These are phyloP conservation scores for Phoenix roebelenii DNA, from an alignment of 176 grass and related monocot genomes.

Conservation along the genomic window DNA sequence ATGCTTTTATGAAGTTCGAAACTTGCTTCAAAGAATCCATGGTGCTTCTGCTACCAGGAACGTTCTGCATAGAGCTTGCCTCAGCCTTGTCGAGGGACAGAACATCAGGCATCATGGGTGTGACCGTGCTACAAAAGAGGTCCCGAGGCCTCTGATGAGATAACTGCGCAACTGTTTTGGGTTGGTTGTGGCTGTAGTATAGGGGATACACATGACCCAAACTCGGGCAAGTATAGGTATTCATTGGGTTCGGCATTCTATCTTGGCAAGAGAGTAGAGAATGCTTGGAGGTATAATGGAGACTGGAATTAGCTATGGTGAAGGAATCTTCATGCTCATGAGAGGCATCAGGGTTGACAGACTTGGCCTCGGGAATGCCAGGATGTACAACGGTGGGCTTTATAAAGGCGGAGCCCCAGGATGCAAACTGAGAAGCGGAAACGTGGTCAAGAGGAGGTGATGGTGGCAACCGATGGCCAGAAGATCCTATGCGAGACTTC, in stretches of 20 bases:
- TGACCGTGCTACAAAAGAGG: background rate
- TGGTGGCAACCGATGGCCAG: constrained; percentile 1
- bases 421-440: background rate
- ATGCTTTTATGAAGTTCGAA: background rate
- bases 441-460: background rate
- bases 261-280: background rate
- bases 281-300: background rate
- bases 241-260: background rate
- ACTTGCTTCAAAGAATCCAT: constrained; percentile 11
- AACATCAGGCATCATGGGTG: too few species aligned
- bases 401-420: constrained; percentile 19
- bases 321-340: background rate
- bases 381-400: constrained; percentile 16
- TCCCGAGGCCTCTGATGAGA: background rate
- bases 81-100: background rate
- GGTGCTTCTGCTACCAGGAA: constrained; percentile 3
- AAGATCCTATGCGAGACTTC: background rate
- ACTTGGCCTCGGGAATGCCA: background rate
- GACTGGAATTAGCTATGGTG: background rate
- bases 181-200: constrained; percentile 8
- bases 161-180: background rate
- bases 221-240: background rate
- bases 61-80: background rate
- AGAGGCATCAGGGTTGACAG: background rate
- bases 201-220: constrained; percentile 16